Evolutionary conservation across 352 stramenopile genomes (phyloP), one percentile per base, ranked within the genome.

Genomic region (Phytophthora citrophthora): DNA sequence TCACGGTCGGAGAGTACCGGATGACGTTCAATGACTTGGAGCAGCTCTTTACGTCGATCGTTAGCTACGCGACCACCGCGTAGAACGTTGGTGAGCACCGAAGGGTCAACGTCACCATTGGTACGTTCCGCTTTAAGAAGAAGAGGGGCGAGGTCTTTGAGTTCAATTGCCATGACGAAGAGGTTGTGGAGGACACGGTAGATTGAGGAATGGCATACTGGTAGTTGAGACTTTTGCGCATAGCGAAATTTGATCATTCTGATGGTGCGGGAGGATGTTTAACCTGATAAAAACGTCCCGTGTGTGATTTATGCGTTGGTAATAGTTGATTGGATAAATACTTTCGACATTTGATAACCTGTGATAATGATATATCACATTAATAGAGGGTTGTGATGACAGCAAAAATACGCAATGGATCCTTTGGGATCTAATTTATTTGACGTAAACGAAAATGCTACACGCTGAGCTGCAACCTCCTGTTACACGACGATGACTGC

Each of bases 111-210:
- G 62, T 90, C 61, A 3, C 81, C 80, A 40, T 73, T 72, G 15
- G 72, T 59, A 26, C 80, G 80, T 51, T 89, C 80, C 53, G 74
- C 81, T 62, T 87, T 85, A 49, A 89, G 72, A 54, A 86, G 62
- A 49, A 86, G 63, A 41, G 75, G 80, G 15, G 75, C 77, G 43
- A 89, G 56, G 53, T 89, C 77, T 68, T 86, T 88, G 49, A 88
- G 72, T 54, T 88, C 76, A 12, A 79, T 54, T 61, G 58, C 27
- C 44, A 68, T 62, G n/a, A 26, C 1, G 45, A 5, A 39, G 26
- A 39, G 4, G 2, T 20, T 34, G 8, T 47, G 8, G 7, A 41
- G 24, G 26, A 26, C 39, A 61, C 8, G 59, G 40, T 26, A 46
- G 51, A 68, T 57, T 68, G 34, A 61, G 27, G 38, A 68, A 55